Base-by-base conservation (phyloP, 805 yeast species). In the Suhomyces emberorum region DNA sequence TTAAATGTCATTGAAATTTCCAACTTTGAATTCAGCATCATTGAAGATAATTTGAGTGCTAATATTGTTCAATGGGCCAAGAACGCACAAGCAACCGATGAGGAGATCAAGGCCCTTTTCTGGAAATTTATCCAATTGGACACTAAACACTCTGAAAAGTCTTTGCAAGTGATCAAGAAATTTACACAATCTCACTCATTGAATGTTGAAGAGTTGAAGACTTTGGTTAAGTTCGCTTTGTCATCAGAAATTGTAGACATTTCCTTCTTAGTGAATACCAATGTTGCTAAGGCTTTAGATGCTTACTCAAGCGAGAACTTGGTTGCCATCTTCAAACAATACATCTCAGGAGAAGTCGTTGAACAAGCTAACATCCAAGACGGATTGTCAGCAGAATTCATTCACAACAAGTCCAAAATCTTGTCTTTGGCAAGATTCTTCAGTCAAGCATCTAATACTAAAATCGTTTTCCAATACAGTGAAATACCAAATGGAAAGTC, bases 81-180 rank as follows among this genome's bases (percentile, higher is more conserved):
- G 32, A 45, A 49, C 17, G 60, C 66, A 11, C 55, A 55, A 9
- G 59, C 63, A 11, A 39, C 54, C 14, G 64, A 59, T 19, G 51
- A 47, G 12, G 57, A 58, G 32, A 48, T 59, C 37, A 60, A 50
- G 41, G 16, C 44, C 11, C 38, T 57, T 15, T 67, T 68, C 51
- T 69, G 72, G 72, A 37, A 48, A 10, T 66, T 65, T 43, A 47
- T 69, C 38, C 24, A 42, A 11, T 65, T 67, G 52, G 72, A 68
- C 49, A 32, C 48, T 11, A 45, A 49, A 22, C 49, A 45, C 51
- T 44, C 68, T 9, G 40, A 46, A 18, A 43, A 52, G 36, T 48
- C 72, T 12, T 63, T 68, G 42, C 49, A 57, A 12, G 51, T 59
- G 37, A 65, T 68, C 48, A 57, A 63, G 42, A 41, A 48, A 10